phyloP scores from a whole-genome alignment of 2,329 filamentous ascomycete species.

The Calonectria fujianensis region DNA sequence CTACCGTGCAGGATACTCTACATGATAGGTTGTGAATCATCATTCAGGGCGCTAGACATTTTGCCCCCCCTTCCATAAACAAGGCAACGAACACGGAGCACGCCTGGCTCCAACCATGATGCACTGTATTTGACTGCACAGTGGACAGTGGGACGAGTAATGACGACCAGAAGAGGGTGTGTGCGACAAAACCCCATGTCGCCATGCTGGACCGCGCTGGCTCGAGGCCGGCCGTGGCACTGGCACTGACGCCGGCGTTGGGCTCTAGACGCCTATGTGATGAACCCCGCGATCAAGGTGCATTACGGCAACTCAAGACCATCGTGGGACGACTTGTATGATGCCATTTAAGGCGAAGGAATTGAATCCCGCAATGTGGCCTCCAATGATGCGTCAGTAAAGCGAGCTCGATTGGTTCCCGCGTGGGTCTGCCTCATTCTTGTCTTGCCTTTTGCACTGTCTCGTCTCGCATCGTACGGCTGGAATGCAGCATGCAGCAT shows the following conservation, averaged over 20 bases:
- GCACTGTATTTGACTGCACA: background rate
- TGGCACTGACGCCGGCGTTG: slow-evolving; percentile 8
- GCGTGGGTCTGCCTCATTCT: slow-evolving; percentile 6
- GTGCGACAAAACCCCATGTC: slow-evolving; percentile 32
- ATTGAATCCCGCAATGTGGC: slow-evolving; percentile 25
- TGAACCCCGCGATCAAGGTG: slow-evolving; percentile 21
- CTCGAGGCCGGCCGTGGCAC: slow-evolving; percentile 20
- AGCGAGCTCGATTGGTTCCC: slow-evolving; percentile 18
- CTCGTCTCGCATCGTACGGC: slow-evolving; percentile 23
- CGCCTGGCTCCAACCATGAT: background rate
- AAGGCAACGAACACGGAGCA: slow-evolving; percentile 37
- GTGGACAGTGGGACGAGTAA: slow-evolving; percentile 7
- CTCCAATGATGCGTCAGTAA: slow-evolving; percentile 5
- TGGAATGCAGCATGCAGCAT: slow-evolving; percentile 28
- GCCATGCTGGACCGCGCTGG: slow-evolving; percentile 16
- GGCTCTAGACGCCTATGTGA: slow-evolving; percentile 3
- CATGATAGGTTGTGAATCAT: background rate
- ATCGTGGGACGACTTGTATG: background rate
- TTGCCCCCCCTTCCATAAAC: slow-evolving; percentile 9
- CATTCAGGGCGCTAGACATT: slow-evolving; percentile 25
- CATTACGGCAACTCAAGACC: background rate
- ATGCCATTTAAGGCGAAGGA: slow-evolving; percentile 5
- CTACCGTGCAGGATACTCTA: background rate
- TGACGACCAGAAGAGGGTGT: slow-evolving; percentile 9
- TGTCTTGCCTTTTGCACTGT: slow-evolving; percentile 18